These are phyloP conservation scores for Zygoascus sp. DNA, from an alignment of 1,139 yeast species.

Conservation along the genomic window DNA sequence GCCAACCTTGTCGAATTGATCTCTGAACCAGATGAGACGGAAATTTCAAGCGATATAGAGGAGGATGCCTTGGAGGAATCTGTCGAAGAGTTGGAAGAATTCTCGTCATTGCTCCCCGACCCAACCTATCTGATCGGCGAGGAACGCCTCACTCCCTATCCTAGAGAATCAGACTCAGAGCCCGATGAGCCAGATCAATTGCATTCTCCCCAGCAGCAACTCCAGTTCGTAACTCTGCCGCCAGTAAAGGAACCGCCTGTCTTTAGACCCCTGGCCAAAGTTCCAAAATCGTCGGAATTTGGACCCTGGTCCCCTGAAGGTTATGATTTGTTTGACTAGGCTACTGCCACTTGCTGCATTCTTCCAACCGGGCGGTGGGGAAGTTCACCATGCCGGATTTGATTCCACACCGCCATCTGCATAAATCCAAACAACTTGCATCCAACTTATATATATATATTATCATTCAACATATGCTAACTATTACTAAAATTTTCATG, in stretches of 20 bases:
- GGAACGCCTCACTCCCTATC: not conserved
- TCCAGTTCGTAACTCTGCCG: not conserved
- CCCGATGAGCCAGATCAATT: not conserved
- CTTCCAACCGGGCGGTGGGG: too few relatives aligned
- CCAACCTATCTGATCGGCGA: not conserved
- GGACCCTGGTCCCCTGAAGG: conserved; percentile 14
- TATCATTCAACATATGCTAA: not conserved
- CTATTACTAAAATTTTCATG: not conserved
- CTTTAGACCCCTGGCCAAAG: not conserved
- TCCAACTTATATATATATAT: not conserved
- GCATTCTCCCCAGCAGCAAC: not conserved
- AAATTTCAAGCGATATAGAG: not conserved
- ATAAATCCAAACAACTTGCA: not conserved
- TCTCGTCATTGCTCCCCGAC: not conserved
- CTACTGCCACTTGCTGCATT: too few relatives aligned
- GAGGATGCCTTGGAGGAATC: not conserved
- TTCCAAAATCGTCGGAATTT: not conserved
- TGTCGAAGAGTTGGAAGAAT: not conserved
- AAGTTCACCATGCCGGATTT: not conserved
- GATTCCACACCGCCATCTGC: not conserved
- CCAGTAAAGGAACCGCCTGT: not conserved
- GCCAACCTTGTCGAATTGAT: too few relatives aligned
- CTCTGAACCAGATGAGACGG: not conserved
- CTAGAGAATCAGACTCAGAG: not conserved
- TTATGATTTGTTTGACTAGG: conserved; percentile 13